Percentiles rank a stretch among this genome's conserved stretches.
phyloP scores from a whole-genome alignment of 257 asterid species.

The Salvia splendens region DNA sequence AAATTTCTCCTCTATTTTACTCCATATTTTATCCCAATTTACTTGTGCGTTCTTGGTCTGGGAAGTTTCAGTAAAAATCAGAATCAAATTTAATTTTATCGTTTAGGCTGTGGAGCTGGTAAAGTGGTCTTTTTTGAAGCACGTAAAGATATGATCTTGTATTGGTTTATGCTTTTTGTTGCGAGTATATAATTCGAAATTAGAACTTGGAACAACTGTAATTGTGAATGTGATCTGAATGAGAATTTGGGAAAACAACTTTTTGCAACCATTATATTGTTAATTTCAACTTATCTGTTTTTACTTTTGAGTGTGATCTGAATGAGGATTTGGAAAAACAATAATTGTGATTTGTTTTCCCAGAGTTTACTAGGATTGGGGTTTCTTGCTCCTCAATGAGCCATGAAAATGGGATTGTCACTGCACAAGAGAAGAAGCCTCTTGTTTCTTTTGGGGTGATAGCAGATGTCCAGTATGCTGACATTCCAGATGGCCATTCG shows the following conservation, averaged over 20 bases:
- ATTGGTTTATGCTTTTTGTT: neutral
- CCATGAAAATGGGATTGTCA: conserved; percentile 47
- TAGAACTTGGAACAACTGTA: neutral
- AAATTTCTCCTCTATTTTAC: neutral
- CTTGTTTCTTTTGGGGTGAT: conserved; percentile 90
- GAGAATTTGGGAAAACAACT: neutral
- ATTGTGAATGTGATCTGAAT: neutral
- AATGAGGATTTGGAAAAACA: conserved; percentile 1
- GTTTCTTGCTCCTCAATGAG: conserved; percentile 50
- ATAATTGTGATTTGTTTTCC: neutral
- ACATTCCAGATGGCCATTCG: conserved; percentile 87
- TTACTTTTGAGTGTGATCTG: neutral
- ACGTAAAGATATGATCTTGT: neutral
- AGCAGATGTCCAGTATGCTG: conserved; percentile 92
- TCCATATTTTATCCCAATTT: too few species aligned
- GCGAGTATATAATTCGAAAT: conserved; percentile 1
- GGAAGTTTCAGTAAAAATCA: neutral
- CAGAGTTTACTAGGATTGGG: conserved; percentile 37
- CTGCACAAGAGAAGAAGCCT: conserved; percentile 57
- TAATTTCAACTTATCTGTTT: neutral
- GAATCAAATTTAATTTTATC: neutral
- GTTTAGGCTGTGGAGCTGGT: neutral
- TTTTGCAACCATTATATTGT: neutral
- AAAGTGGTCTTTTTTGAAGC: neutral
- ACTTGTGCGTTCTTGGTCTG: neutral